Evolutionary conservation across 2,329 filamentous ascomycete species (phyloP).

Genomic region (Claviceps sorghi): DNA sequence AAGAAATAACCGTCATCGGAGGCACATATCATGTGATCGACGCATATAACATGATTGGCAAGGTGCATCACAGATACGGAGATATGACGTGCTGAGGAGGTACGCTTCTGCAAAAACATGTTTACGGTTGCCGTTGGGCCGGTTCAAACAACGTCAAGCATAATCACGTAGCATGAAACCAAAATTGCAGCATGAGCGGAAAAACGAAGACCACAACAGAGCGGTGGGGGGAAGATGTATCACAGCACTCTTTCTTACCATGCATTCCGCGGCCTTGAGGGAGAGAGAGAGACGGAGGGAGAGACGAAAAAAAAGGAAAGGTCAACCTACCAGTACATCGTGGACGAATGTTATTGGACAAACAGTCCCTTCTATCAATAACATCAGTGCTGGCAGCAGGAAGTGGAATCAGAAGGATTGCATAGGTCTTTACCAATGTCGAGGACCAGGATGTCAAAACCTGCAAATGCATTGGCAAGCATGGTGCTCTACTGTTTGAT

Average conservation of each 20-base stretch:
- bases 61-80: background rate
- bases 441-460: slow-evolving; percentile 20
- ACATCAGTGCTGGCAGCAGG: slow-evolving; percentile 1
- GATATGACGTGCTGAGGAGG: background rate
- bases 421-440: slow-evolving; percentile 22
- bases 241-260: background rate
- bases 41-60: background rate
- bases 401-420: slow-evolving; percentile 4
- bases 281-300: background rate
- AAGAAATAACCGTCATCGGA: background rate
- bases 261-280: background rate
- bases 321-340: slow-evolving; percentile 57
- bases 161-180: background rate
- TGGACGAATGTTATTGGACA: slow-evolving; percentile 77
- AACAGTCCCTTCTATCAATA: slow-evolving; percentile 55
- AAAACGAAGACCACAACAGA: background rate
- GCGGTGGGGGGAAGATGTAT: background rate
- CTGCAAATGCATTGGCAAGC: slow-evolving; percentile 10
- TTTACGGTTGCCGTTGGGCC: background rate
- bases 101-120: background rate
- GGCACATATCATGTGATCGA: background rate
- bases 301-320: background rate
- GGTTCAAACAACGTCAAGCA: background rate
- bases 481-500: slow-evolving; percentile 1
- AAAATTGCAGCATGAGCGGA: background rate